Conservation (phyloP, 805 yeast species). For the Hanseniaspora jakobsenii region DNA sequence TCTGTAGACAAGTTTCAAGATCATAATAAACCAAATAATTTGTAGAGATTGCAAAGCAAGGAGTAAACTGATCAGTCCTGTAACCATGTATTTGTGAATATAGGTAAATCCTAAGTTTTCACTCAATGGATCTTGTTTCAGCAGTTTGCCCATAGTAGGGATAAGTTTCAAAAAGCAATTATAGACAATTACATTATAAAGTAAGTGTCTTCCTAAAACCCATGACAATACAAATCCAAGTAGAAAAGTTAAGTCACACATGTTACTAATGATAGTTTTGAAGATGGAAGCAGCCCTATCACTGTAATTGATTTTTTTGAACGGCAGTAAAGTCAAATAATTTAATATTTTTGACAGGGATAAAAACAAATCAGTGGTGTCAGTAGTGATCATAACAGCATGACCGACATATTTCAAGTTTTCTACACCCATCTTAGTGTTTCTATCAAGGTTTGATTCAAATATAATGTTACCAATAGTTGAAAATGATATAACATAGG, state of each 20-base stretch:
- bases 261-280: background rate
- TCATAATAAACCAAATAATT: constrained; percentile 11
- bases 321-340: constrained; percentile 42
- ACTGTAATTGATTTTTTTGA: background rate
- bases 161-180: constrained; percentile 4
- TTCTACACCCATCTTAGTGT: constrained; percentile 4
- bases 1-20: constrained; percentile 7
- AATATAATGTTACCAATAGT: constrained; percentile 36
- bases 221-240: constrained; percentile 8
- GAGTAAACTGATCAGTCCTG: constrained; percentile 1
- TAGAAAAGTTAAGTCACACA: constrained; percentile 7
- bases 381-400: constrained; percentile 68
- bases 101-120: background rate
- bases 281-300: background rate
- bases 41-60: constrained; percentile 9
- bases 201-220: constrained; percentile 13
- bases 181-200: constrained; percentile 11
- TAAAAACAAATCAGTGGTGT: constrained; percentile 62
- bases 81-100: background rate
- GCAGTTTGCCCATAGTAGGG: background rate
- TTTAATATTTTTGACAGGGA: constrained; percentile 65
- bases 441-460: background rate
- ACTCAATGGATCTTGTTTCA: background rate
- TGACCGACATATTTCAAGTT: constrained; percentile 34
- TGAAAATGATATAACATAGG: constrained; percentile 60